A percentile compares a stretch with the other conserved stretches of the same genome.
Conservation (phyloP, 2,329 filamentous ascomycete species). For the Cercospora brassicicola region DNA sequence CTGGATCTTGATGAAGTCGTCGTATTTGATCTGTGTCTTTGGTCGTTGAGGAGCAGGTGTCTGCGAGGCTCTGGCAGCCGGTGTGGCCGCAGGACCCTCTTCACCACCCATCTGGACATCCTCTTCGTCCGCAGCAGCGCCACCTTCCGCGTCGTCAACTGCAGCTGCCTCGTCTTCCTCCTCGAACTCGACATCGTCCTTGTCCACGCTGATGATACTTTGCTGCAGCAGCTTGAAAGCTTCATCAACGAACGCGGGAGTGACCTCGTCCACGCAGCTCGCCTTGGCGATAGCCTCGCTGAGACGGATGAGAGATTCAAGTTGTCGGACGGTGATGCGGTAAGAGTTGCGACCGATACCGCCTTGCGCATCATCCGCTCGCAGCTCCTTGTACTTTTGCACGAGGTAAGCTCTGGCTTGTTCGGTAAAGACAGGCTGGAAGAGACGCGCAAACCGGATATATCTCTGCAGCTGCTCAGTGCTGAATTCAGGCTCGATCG, state of each 20-base stretch:
- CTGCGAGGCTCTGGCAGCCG: conserved; percentile 43
- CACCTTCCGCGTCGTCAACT: conserved; percentile 53
- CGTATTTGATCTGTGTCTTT: conserved; percentile 89
- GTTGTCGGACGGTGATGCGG: conserved; percentile 92
- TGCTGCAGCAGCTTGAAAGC: conserved; percentile 88
- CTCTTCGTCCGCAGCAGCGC: conserved; percentile 46
- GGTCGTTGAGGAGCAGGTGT: conserved; percentile 48
- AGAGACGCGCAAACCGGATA: conserved; percentile 92
- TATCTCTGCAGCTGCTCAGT: conserved; percentile 96
- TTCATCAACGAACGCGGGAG: conserved; percentile 80
- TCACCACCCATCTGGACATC: conserved; percentile 55
- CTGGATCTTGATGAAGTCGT: conserved; percentile 89
- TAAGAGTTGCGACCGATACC: conserved; percentile 94
- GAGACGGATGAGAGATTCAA: conserved; percentile 92
- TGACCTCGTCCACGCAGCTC: conserved; percentile 91
- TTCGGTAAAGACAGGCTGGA: conserved; percentile 86
- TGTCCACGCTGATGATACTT: conserved; percentile 96
- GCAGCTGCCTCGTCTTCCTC: conserved; percentile 60
- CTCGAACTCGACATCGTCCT: conserved; percentile 94
- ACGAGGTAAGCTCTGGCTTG: conserved; percentile 85
- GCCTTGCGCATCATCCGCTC: conserved; percentile 89
- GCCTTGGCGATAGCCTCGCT: conserved; percentile 98
- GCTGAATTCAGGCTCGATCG: conserved; percentile 87
- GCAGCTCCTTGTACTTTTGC: conserved; percentile 90
- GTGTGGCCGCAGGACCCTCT: conserved; percentile 36